Evolutionary conservation across 73 alveolate species (phyloP).

Genomic region (Stentor coeruleus): DNA sequence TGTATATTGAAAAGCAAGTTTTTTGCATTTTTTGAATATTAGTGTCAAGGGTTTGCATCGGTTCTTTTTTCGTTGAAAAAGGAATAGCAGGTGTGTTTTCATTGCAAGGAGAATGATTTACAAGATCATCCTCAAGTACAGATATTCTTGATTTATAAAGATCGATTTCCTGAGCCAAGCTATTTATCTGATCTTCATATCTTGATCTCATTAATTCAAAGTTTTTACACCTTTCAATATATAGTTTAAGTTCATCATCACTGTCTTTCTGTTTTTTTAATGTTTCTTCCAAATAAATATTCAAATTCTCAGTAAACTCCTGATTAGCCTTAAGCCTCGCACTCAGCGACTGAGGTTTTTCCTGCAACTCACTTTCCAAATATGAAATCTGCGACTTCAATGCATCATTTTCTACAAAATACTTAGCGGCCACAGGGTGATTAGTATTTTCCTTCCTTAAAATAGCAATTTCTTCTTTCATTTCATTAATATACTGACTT

Average conservation of each 20-base stretch:
- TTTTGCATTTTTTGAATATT: too few species aligned
- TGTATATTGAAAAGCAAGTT: too few species aligned
- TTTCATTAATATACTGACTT: slow-evolving; percentile 34
- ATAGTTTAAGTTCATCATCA: not conserved
- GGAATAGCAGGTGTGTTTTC: too few species aligned
- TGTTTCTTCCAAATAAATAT: not conserved
- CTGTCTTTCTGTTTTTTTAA: slow-evolving; percentile 38
- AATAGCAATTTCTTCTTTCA: slow-evolving; percentile 10
- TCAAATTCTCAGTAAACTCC: slow-evolving; percentile 33
- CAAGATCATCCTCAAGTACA: too few species aligned
- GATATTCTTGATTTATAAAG: not conserved
- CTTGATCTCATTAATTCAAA: not conserved
- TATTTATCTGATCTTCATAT: not conserved
- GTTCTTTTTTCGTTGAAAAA: too few species aligned
- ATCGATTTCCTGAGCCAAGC: not conserved
- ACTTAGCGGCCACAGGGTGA: slow-evolving; percentile 28
- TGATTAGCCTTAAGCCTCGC: slow-evolving; percentile 30
- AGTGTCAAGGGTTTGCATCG: too few species aligned
- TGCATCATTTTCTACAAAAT: slow-evolving; percentile 28
- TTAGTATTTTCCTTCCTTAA: not conserved
- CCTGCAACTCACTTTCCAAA: slow-evolving; percentile 47
- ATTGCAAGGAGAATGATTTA: too few species aligned
- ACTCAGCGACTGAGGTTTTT: slow-evolving; percentile 39
- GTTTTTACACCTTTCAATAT: not conserved
- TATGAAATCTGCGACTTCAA: slow-evolving; percentile 37